phyloP scores from a whole-genome alignment of 495 filamentous ascomycete species.

The Penicillium herquei region DNA sequence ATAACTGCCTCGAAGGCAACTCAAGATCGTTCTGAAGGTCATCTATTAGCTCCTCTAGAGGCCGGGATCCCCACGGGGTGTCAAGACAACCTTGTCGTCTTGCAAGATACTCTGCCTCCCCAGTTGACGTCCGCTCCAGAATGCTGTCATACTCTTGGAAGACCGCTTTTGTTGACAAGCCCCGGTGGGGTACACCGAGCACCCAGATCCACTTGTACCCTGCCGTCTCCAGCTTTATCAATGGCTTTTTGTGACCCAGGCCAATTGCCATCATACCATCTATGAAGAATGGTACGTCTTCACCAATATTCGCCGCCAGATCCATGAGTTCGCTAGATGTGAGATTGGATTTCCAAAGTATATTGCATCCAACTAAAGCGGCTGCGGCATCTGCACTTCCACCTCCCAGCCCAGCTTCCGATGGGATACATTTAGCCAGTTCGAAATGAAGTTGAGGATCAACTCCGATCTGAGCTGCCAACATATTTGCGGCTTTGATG shows the following conservation, averaged over 20 bases:
- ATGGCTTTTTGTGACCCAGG: slow-evolving; percentile 6
- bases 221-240: background rate
- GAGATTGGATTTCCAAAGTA: slow-evolving; percentile 2
- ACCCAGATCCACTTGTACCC: slow-evolving; percentile 7
- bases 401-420: slow-evolving; percentile 9
- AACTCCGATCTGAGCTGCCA: background rate
- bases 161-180: slow-evolving; percentile 8
- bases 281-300: slow-evolving; percentile 12
- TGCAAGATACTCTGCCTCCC: background rate
- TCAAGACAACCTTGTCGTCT: background rate
- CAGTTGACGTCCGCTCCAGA: background rate
- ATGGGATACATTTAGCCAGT: slow-evolving; percentile 5
- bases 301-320: slow-evolving; percentile 5
- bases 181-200: slow-evolving; percentile 1
- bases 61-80: background rate
- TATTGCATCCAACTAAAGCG: slow-evolving; percentile 8
- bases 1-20: background rate
- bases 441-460: slow-evolving; percentile 7
- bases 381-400: slow-evolving; percentile 12
- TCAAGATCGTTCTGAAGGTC: slow-evolving; percentile 8
- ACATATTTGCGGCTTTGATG: slow-evolving; percentile 6
- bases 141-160: slow-evolving; percentile 4
- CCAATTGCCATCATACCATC: slow-evolving; percentile 9
- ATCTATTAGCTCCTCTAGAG: background rate
- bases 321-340: background rate